A percentile compares a stretch with the other conserved stretches of the same genome.
Evolutionary conservation across 805 yeast genomes (phyloP).

Genomic region (Kodamaea kakaduensis): DNA sequence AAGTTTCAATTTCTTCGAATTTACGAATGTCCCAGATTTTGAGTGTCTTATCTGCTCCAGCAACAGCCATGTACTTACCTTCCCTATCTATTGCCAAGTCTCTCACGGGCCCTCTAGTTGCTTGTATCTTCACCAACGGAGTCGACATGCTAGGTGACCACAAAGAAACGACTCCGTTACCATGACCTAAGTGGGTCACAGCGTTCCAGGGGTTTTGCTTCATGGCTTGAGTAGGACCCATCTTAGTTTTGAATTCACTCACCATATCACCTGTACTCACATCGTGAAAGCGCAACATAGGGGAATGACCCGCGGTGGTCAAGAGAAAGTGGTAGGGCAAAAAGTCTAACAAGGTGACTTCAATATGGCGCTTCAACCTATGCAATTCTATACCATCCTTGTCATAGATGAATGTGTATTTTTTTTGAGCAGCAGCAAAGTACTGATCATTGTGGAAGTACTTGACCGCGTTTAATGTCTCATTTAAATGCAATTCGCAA

Average conservation of each 20-base stretch:
- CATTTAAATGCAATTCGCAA: constrained; percentile 80
- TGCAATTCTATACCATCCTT: constrained; percentile 89
- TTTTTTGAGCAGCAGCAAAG: constrained; percentile 96
- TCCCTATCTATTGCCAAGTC: constrained; percentile 84
- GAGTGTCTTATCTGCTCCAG: constrained; percentile 79
- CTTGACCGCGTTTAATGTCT: constrained; percentile 86
- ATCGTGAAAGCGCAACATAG: constrained; percentile 88
- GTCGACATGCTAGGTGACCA: constrained; percentile 91
- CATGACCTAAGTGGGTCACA: constrained; percentile 87
- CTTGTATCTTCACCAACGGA: constrained; percentile 78
- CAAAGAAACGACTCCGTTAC: constrained; percentile 85
- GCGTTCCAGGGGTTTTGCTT: constrained; percentile 95
- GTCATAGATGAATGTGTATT: constrained; percentile 89
- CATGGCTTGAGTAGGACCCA: constrained; percentile 89
- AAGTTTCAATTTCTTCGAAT: constrained; percentile 69
- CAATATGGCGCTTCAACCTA: constrained; percentile 84
- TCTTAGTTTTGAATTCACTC: constrained; percentile 76
- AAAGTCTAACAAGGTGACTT: constrained; percentile 76
- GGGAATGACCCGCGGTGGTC: constrained; percentile 85
- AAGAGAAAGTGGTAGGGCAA: constrained; percentile 89
- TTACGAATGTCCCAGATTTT: constrained; percentile 93
- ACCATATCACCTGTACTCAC: constrained; percentile 88
- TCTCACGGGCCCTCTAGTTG: constrained; percentile 83
- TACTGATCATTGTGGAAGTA: constrained; percentile 88
- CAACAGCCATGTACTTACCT: constrained; percentile 90